A percentile compares a stretch with the other conserved stretches of the same genome.
Conservation (phyloP, 208 protist genomes). For the Trypanosoma theileri region DNA sequence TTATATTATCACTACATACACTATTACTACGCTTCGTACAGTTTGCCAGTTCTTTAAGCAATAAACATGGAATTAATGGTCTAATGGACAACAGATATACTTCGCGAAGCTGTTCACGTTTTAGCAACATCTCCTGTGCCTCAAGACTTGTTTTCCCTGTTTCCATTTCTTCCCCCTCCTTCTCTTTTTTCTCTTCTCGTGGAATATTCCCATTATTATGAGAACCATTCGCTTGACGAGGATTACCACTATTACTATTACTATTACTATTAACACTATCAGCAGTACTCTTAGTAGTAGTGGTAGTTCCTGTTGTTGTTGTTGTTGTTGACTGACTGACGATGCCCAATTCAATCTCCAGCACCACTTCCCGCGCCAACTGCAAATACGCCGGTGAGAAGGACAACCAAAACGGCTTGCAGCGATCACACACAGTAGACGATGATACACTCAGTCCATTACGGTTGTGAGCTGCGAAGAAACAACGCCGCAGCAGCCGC, state of each 20-base stretch:
- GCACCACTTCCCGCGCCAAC: constrained; percentile 24
- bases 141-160: neutral
- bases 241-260: no score
- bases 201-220: no score
- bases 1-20: constrained; percentile 7
- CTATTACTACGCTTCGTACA: constrained; percentile 8
- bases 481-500: constrained; percentile 16
- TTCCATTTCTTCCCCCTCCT: neutral
- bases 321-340: neutral
- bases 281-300: no score
- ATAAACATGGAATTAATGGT: constrained; percentile 11
- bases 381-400: constrained; percentile 20
- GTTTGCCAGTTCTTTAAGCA: constrained; percentile 19
- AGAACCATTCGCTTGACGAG: no score
- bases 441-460: constrained; percentile 25
- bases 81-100: constrained; percentile 11
- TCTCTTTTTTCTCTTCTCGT: neutral
- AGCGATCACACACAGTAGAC: neutral
- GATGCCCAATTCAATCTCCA: constrained; percentile 19
- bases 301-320: neutral
- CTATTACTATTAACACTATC: no score
- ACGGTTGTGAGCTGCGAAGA: constrained; percentile 16
- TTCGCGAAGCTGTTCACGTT: constrained; percentile 17
- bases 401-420: constrained; percentile 21
- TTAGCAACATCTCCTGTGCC: neutral